Evolutionary conservation across 805 yeast genomes (phyloP), one percentile per base, ranked within the genome.

Genomic region (Metschnikowia lachancei): DNA sequence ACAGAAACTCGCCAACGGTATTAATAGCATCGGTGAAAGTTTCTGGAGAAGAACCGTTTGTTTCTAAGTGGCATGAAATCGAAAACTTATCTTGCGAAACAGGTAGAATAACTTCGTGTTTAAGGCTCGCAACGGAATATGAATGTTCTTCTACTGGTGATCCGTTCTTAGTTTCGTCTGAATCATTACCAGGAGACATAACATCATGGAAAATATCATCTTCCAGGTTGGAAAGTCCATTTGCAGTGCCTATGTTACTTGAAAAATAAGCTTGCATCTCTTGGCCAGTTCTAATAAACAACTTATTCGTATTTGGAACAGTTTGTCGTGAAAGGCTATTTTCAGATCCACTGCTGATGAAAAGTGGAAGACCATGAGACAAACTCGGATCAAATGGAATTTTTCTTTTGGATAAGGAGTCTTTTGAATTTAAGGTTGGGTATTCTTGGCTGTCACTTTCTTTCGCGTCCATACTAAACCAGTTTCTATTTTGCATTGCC

Each of bases 1-100:
- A 36, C 45, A 42, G 45, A 20, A 42, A 42, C 20, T 42, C 45
- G 11, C 22, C 45, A 8, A 29, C 34, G 4, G 45, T 42, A 17
- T 36, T 36, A 16, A 42, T 42, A 14, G 32, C 7, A 3, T 40
- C 20, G 11, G 22, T 30, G 12, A n/a, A 14, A 10, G 24, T 14
- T 7, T 6, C 29, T 13, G 30, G 13, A 19, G 18, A 8, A 8
- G 39, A 13, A 24, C 8, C 5, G 3, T 7, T n/a, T n/a, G 39
- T 22, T 32, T 8, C 24, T 22, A 22, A 22, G 24, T 22, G 24
- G 24, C 24, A 5, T 8, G 24, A 22, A 22, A 8, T 22, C 24
- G 24, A 22, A 22, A 8, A 6, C 4, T 29, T 29, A 6, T 5
- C 32, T 29, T 22, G 24, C 24, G 24, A 22, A 22, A 8, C 24